Base-by-base conservation (phyloP, 106 monocot species). In the Dendrobium nobile region DNA sequence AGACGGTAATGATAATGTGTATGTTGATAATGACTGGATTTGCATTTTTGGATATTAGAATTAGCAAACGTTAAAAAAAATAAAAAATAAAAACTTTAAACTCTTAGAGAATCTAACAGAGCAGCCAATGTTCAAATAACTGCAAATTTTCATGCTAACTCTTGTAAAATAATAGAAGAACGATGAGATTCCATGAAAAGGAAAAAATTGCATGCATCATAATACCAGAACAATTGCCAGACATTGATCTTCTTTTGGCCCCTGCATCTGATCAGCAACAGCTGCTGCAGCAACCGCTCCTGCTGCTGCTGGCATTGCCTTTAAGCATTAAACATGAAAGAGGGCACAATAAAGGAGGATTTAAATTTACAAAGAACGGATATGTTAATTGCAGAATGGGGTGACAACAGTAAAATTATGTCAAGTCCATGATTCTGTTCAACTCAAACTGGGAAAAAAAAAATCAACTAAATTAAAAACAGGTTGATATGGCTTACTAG, bases 271-370 rank as follows among this genome's bases (percentile, higher is more conserved):
- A 85, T 99, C 98, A 83, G 98, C 95, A 59, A 99, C 73, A 77
- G 95, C 95, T 80, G 89, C 98, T 41, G 95, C 98, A 41, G 92
- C 94, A 82, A 98, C 98, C 80, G 98, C 98, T 85, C 98, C 98
- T 72, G 87, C 91, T 85, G 98, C 98, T 84, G 89, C 95, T 76
- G 98, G 98, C 95, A 99, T 99, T 67, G 72, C 91, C 87, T 92
- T 72, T 11, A 87, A 82, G 24, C 43, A 85, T 82, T 72, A 55
- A 28, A 82, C 17, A 80, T 16, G 79, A 64, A 19, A 44, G 31
- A 80, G 55, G 73, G 41, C 41, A 73, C 67, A 79, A 86, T 41
- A 22, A 72, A 15, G 3, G 4, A 72, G 27, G 13, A 40, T 26
- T 65, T 65, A 26, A 65, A 64, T 64, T 5, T 22, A 51, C 9